phyloP scores from a whole-genome alignment of 345 rosid species.

The Melastoma malabathricum region DNA sequence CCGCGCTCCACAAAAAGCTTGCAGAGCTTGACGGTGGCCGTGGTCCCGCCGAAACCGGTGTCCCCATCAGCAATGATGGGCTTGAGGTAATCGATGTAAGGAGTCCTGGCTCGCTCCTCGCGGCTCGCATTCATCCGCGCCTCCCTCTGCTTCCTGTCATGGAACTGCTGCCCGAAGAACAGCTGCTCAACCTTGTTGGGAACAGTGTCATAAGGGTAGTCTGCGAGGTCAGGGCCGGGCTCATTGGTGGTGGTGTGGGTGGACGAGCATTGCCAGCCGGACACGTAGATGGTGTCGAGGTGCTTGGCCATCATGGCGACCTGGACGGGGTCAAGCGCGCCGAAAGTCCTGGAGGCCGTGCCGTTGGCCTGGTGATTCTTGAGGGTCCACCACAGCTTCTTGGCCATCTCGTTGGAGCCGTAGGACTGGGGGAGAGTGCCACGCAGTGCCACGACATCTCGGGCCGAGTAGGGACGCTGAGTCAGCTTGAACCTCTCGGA shows the following conservation, averaged over 20 bases:
- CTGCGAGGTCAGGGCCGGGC: constrained; percentile 98
- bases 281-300: constrained; percentile 76
- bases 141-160: constrained; percentile 86
- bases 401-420: constrained; percentile 82
- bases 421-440: constrained; percentile 72
- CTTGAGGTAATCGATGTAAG: constrained; percentile 75
- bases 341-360: constrained; percentile 86
- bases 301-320: constrained; percentile 97
- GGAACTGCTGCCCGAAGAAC: constrained; percentile 87
- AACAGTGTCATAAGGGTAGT: constrained; percentile 89
- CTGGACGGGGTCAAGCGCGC: constrained; percentile 89
- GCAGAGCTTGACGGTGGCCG: constrained; percentile 91
- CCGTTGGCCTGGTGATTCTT: constrained; percentile 81
- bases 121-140: constrained; percentile 82
- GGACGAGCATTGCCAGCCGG: constrained; percentile 99
- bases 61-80: constrained; percentile 99
- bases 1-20: constrained; percentile 92
- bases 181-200: constrained; percentile 94
- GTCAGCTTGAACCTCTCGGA: constrained; percentile 93
- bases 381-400: constrained; percentile 83
- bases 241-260: constrained; percentile 83
- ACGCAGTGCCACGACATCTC: constrained; percentile 77
- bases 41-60: constrained; percentile 88
- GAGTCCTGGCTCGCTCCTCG: constrained; percentile 72
- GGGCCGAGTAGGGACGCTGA: constrained; percentile 62